Percentiles rank a stretch among this genome's conserved stretches.
These are phyloP conservation scores for Ceratobasidium sp. DNA, from an alignment of 1,284 basidiomycete species.

Conservation along the genomic window DNA sequence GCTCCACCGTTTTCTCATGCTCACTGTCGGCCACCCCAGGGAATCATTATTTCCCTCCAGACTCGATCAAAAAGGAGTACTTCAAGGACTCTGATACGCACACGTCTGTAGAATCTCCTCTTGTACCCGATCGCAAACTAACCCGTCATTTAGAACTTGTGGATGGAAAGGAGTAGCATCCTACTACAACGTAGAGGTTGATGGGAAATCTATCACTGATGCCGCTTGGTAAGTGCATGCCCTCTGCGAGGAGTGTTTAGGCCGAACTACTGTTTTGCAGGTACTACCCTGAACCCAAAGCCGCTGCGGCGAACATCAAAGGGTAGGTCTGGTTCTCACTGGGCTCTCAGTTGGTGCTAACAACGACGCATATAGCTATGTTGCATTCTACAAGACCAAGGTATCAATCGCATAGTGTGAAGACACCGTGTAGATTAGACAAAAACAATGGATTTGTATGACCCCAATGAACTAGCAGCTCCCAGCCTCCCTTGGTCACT, in stretches of 20 bases:
- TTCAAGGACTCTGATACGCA: conserved; percentile 37
- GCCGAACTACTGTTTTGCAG: conserved; percentile 48
- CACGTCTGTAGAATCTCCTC: conserved; percentile 16
- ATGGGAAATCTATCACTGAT: conserved; percentile 60
- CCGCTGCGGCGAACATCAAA: conserved; percentile 63
- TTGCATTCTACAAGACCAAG: conserved; percentile 50
- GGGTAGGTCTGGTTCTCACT: conserved; percentile 49
- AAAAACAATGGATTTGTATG: background rate
- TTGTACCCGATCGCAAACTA: background rate
- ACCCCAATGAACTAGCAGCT: conserved; percentile 42
- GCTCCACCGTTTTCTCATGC: background rate
- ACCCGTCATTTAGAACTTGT: background rate
- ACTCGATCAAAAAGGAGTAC: conserved; percentile 18
- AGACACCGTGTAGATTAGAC: background rate
- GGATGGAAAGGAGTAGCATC: conserved; percentile 52
- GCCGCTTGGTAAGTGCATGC: conserved; percentile 62
- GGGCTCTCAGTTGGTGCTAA: conserved; percentile 27
- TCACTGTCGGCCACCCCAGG: background rate
- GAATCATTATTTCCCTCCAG: conserved; percentile 22
- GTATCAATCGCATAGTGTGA: conserved; percentile 42
- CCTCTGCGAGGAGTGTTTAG: background rate
- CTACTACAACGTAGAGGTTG: conserved; percentile 64
- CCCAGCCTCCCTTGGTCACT: conserved; percentile 95
- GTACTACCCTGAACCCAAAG: conserved; percentile 65
- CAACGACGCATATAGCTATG: conserved; percentile 34